Evolutionary conservation across 768 basidiomycete species (phyloP).

Genomic region (Lentinula sp.): DNA sequence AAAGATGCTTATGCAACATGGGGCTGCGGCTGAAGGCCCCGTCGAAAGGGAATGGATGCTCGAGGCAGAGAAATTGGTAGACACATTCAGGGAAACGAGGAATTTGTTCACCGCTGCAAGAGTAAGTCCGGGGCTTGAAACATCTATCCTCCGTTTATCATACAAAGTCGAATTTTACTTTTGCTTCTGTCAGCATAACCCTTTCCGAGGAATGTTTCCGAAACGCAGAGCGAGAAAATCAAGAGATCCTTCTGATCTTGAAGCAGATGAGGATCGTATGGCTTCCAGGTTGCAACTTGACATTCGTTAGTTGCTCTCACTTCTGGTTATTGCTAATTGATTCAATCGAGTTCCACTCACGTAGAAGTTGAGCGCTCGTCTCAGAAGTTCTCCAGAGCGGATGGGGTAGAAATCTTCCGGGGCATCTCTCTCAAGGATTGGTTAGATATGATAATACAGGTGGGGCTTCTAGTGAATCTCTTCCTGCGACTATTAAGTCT

Average conservation of each 20-base stretch:
- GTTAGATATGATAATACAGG: conserved; percentile 83
- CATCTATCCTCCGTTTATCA: too few relatives aligned
- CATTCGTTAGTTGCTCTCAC: conserved; percentile 41
- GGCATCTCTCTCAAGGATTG: conserved; percentile 81
- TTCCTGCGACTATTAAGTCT: not conserved
- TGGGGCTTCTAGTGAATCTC: conserved; percentile 20
- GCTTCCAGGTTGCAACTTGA: conserved; percentile 72
- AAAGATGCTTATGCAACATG: not conserved
- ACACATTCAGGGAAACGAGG: conserved; percentile 84
- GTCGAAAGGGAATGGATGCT: conserved; percentile 66
- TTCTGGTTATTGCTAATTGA: not conserved
- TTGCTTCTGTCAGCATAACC: conserved; percentile 29
- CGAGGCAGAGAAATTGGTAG: conserved; percentile 81
- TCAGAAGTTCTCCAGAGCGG: conserved; percentile 40
- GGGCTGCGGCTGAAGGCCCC: not conserved
- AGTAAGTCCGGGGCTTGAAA: conserved; percentile 34
- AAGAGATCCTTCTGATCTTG: conserved; percentile 25
- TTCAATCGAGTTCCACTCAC: not conserved
- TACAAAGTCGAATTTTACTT: too few relatives aligned
- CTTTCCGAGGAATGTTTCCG: conserved; percentile 69
- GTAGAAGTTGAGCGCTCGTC: conserved; percentile 53
- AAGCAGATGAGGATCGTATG: conserved; percentile 67
- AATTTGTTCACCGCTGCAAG: conserved; percentile 74
- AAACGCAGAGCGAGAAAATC: conserved; percentile 28
- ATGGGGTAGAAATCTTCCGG: conserved; percentile 64